Evolutionary conservation across 1,284 basidiomycete genomes (phyloP).

Genomic region (Chiua sp.): DNA sequence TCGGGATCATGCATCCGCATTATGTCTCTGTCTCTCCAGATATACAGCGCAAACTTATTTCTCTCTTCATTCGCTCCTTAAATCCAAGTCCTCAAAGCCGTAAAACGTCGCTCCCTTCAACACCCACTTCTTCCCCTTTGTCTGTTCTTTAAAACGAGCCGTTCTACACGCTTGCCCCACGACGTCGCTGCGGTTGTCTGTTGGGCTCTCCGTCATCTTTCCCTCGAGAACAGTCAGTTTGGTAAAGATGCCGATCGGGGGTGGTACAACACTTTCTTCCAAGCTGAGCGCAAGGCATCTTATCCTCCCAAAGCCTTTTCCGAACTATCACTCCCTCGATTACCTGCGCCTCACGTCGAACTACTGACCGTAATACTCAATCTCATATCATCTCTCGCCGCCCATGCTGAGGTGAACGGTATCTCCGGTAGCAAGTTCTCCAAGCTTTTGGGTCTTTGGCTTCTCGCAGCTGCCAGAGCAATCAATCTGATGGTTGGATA

Average conservation of each 20-base stretch:
- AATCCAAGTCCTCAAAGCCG: conserved; percentile 49
- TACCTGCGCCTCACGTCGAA: conserved; percentile 61
- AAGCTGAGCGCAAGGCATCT: conserved; percentile 57
- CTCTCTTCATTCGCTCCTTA: conserved; percentile 71
- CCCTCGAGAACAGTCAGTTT: conserved; percentile 58
- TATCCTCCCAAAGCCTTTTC: conserved; percentile 69
- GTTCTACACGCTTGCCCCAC: conserved; percentile 66
- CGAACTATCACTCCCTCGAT: conserved; percentile 56
- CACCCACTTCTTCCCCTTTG: conserved; percentile 46
- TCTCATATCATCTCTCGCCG: conserved; percentile 67
- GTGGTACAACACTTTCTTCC: conserved; percentile 70
- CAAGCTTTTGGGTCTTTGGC: conserved; percentile 75
- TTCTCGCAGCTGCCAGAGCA: conserved; percentile 55
- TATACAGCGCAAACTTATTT: conserved; percentile 69
- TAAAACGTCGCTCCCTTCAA: conserved; percentile 53
- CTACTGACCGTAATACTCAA: conserved; percentile 62
- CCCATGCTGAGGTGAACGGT: conserved; percentile 71
- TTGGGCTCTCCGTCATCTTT: conserved; percentile 76
- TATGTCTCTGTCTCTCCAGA: conserved; percentile 76
- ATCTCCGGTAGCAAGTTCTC: conserved; percentile 76
- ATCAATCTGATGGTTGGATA: conserved; percentile 51
- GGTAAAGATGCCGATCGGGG: conserved; percentile 53
- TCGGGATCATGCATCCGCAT: conserved; percentile 81
- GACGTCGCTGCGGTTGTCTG: conserved; percentile 80
- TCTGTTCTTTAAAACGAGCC: conserved; percentile 65